Evolutionary conservation across 768 basidiomycete species (phyloP).

Genomic region (Amyloporia xantha): DNA sequence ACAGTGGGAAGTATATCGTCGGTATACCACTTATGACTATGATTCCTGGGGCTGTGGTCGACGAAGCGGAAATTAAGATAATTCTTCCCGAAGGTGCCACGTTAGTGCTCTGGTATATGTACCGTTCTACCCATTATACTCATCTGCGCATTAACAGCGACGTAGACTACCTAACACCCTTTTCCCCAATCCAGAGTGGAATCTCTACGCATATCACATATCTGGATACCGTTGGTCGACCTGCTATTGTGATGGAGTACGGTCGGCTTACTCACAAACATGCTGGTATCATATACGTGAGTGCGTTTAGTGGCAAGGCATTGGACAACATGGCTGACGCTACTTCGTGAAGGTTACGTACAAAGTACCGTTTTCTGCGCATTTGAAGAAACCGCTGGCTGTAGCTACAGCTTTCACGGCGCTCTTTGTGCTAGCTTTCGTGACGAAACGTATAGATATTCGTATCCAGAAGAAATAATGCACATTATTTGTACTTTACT

Average conservation of each 20-base stretch:
- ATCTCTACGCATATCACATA: conserved; percentile 76
- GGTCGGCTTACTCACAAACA: conserved; percentile 74
- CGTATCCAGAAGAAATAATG: conserved; percentile 36
- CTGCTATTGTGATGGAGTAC: conserved; percentile 68
- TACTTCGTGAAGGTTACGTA: conserved; percentile 66
- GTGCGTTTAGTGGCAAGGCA: conserved; percentile 25
- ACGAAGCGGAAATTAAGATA: conserved; percentile 72
- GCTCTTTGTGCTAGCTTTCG: conserved; percentile 49
- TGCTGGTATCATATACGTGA: conserved; percentile 72
- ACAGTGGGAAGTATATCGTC: conserved; percentile 61
- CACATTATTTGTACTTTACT: neutral
- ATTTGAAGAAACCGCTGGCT: conserved; percentile 79
- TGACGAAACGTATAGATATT: conserved; percentile 45
- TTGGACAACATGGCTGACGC: conserved; percentile 2
- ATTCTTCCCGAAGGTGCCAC: conserved; percentile 93
- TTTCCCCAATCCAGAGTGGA: conserved; percentile 57
- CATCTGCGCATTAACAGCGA: conserved; percentile 44
- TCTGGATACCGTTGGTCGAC: conserved; percentile 88
- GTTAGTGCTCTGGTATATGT: conserved; percentile 46
- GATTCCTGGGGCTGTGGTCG: conserved; percentile 72
- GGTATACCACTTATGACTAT: conserved; percentile 83
- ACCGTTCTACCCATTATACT: conserved; percentile 7
- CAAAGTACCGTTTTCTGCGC: conserved; percentile 71
- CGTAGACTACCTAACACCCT: conserved; percentile 70
- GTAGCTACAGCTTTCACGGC: conserved; percentile 66